These are phyloP conservation scores for Cucumis cinereus DNA, from an alignment of 306 rosid genomes.

Conservation along the genomic window DNA sequence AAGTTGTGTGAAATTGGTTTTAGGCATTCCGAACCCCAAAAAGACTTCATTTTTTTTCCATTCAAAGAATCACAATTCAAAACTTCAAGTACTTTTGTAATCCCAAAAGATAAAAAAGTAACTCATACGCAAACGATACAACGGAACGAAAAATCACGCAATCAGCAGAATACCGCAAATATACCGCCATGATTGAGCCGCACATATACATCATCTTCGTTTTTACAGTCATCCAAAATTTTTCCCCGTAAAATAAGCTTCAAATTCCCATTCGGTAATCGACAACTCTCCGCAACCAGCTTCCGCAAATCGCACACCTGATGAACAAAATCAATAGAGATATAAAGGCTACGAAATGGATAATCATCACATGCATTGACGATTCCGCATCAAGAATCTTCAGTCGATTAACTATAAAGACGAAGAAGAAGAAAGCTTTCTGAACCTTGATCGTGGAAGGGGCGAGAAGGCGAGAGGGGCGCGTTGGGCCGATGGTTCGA, in stretches of 20 bases:
- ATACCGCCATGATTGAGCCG: slow-evolving; percentile 72
- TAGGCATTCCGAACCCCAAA: too few relatives aligned
- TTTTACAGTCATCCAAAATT: slow-evolving; percentile 47
- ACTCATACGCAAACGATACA: neutral
- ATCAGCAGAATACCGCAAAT: neutral
- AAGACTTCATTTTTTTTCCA: neutral
- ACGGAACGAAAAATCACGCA: neutral
- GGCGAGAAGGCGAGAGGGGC: slow-evolving; percentile 64
- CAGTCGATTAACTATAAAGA: neutral
- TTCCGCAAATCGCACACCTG: slow-evolving; percentile 72
- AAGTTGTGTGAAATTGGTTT: too few relatives aligned
- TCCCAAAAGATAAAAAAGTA: neutral
- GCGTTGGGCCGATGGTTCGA: slow-evolving; percentile 74
- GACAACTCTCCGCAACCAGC: slow-evolving; percentile 40
- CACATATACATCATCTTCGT: slow-evolving; percentile 37
- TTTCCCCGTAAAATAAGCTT: slow-evolving; percentile 68
- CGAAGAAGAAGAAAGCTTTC: neutral
- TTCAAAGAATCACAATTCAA: neutral
- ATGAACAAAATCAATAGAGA: slow-evolving; percentile 3
- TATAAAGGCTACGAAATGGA: neutral
- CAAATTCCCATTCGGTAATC: slow-evolving; percentile 47
- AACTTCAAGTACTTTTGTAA: neutral
- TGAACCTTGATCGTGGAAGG: slow-evolving; percentile 55
- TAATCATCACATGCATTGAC: neutral
- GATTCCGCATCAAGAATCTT: neutral